phyloP scores from a whole-genome alignment of 164 flowering plant species.

The Kingdonia uniflora region DNA sequence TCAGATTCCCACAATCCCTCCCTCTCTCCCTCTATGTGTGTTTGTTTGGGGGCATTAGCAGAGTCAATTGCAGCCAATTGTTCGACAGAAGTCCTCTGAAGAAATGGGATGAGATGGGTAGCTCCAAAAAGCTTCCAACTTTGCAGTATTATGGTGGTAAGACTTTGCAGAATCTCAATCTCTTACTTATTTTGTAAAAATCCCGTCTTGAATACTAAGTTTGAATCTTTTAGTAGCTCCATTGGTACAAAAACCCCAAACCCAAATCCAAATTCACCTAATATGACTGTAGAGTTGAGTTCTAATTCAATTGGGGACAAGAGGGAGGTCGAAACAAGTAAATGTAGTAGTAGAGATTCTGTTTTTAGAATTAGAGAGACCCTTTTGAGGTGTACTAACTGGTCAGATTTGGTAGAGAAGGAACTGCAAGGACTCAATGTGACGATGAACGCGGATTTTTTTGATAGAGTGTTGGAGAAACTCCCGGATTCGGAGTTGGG shows the following conservation, averaged over 20 bases:
- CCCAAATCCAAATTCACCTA: background rate
- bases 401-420: constrained; percentile 22
- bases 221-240: constrained; percentile 13
- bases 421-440: constrained; percentile 17
- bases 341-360: constrained; percentile 2
- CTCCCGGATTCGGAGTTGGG: constrained; percentile 17
- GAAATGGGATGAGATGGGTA: constrained; percentile 16
- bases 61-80: no score
- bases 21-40: no score
- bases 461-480: constrained; percentile 17
- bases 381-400: constrained; percentile 9
- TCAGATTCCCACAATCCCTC: no score
- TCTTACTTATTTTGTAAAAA: background rate
- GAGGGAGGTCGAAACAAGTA: no score
- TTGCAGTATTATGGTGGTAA: constrained; percentile 19
- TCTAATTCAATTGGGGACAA: background rate
- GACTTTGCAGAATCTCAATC: constrained; percentile 12
- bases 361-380: constrained; percentile 11
- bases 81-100: no score
- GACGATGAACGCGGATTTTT: constrained; percentile 18
- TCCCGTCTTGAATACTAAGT: background rate
- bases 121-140: constrained; percentile 6
- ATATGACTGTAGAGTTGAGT: constrained; percentile 3
- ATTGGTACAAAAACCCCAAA: background rate
- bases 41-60: no score